A percentile compares a stretch with the other conserved stretches of the same genome.
These are phyloP conservation scores for Cucumis hystrix DNA, from an alignment of 306 rosid species.

Conservation along the genomic window DNA sequence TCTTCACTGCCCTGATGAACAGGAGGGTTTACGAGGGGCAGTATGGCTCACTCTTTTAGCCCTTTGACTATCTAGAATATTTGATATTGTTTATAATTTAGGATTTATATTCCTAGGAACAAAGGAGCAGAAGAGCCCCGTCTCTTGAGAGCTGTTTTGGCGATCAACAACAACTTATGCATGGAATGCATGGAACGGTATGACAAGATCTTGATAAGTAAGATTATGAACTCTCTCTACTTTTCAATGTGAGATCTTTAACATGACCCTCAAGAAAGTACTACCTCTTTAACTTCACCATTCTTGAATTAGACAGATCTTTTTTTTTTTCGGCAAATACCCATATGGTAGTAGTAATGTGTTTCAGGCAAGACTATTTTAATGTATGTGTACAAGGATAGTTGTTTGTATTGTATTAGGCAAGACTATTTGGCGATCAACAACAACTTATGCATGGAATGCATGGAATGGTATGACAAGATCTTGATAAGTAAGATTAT, in stretches of 20 bases:
- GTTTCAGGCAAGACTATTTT: background rate
- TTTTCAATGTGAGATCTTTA: too few relatives aligned
- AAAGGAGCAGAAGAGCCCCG: constrained; percentile 23
- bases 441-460: too few relatives aligned
- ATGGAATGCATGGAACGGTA: constrained; percentile 3
- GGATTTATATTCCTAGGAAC: constrained; percentile 16
- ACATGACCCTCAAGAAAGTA: too few relatives aligned
- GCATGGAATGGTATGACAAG: too few relatives aligned
- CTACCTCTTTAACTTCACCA: too few relatives aligned
- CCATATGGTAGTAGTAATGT: background rate
- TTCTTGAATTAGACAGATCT: too few relatives aligned
- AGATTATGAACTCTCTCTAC: too few relatives aligned
- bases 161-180: constrained; percentile 20
- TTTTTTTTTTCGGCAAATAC: too few relatives aligned
- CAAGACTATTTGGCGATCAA: too few relatives aligned
- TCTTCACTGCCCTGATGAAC: constrained; percentile 14
- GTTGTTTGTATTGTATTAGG: constrained; percentile 6
- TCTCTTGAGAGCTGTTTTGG: constrained; percentile 21
- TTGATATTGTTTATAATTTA: background rate
- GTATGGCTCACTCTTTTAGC: constrained; percentile 9
- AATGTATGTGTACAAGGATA: background rate
- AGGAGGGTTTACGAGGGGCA: constrained; percentile 13
- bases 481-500: background rate
- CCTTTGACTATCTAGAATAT: background rate
- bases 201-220: background rate